Evolutionary conservation across 331 rosid genomes (phyloP), one percentile per base, ranked within the genome.

Genomic region (Dryas integrifolia): DNA sequence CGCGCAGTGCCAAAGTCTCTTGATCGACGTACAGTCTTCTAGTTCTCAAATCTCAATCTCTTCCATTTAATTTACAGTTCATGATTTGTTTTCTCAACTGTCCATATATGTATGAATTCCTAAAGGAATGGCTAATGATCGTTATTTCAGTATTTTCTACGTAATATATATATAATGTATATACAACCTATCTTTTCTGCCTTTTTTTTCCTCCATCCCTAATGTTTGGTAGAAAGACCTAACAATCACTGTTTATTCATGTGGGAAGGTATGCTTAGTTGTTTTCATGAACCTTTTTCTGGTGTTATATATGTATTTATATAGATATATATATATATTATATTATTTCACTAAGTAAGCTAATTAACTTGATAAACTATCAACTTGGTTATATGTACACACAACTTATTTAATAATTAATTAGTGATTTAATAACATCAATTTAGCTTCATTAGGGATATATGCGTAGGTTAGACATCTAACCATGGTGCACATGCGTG

Each of bases 171-270:
- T 2, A 30, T 30, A 30, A 30, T 30, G 35, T 30, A 30, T 30
- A 64, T 24, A 48, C 18, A 67, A 49, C 65, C 58, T 21, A 53
- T 50, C 69, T 63, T 75, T 60, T 61, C 43, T 73, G 56, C 40
- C 40, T 3, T 0, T 26, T 57, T 46, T 4, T 58, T 2, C 6
- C 6, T 45, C 8, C 3, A 13, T 13, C 30, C 13, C 50, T 44
- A 69, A 73, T 57, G 82, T 77, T 77, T 69, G 80, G 82, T 77
- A 44, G 63, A 58, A 48, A 48, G 47, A 73, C 82, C 82, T 73
- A 82, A 82, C 82, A 49, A 67, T 44, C 52, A 77, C 82, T 62
- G 55, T 77, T 62, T 57, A 9, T 56, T 2, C 79, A 62, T 81
- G 70, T 79, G 76, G 45, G 24, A 9, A 60, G 52, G 72, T 1